Evolutionary conservation across 805 yeast species (phyloP).

Genomic region (Lachancea kluyveri): DNA sequence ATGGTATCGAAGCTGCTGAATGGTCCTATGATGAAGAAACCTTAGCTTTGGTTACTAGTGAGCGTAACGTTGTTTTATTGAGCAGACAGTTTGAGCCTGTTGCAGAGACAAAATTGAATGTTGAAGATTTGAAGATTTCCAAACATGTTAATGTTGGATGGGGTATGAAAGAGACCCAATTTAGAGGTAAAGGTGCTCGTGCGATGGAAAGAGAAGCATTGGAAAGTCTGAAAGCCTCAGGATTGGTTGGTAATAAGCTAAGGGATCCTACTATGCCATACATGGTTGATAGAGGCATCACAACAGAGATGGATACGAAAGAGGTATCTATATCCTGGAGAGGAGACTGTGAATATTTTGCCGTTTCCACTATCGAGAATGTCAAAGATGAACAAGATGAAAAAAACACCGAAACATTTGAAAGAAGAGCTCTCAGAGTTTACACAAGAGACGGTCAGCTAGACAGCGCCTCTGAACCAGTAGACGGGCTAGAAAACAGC

Average conservation of each 20-base stretch:
- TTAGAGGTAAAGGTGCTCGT: constrained; percentile 87
- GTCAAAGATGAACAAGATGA: constrained; percentile 35
- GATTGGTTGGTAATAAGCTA: constrained; percentile 59
- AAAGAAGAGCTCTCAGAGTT: constrained; percentile 76
- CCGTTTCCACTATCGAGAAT: constrained; percentile 57
- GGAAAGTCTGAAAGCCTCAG: constrained; percentile 46
- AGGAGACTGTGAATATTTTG: constrained; percentile 85
- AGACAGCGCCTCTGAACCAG: constrained; percentile 83
- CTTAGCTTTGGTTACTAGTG: constrained; percentile 58
- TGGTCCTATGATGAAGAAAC: constrained; percentile 96
- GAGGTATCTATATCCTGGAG: constrained; percentile 73
- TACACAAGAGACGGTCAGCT: constrained; percentile 73
- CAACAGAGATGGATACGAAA: constrained; percentile 49
- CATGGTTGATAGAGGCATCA: constrained; percentile 60
- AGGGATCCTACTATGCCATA: constrained; percentile 88
- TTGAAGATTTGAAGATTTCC: constrained; percentile 59
- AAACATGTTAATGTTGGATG: constrained; percentile 95
- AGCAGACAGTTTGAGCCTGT: constrained; percentile 78
- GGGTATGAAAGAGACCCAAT: constrained; percentile 97
- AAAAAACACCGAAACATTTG: constrained; percentile 24
- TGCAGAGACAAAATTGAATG: constrained; percentile 51
- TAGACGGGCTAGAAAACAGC: constrained; percentile 67
- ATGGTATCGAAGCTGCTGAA: constrained; percentile 59
- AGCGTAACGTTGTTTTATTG: constrained; percentile 54
- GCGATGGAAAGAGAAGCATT: constrained; percentile 60